These are phyloP conservation scores for Gyrodon lividus DNA, from an alignment of 768 basidiomycete genomes.

Conservation along the genomic window DNA sequence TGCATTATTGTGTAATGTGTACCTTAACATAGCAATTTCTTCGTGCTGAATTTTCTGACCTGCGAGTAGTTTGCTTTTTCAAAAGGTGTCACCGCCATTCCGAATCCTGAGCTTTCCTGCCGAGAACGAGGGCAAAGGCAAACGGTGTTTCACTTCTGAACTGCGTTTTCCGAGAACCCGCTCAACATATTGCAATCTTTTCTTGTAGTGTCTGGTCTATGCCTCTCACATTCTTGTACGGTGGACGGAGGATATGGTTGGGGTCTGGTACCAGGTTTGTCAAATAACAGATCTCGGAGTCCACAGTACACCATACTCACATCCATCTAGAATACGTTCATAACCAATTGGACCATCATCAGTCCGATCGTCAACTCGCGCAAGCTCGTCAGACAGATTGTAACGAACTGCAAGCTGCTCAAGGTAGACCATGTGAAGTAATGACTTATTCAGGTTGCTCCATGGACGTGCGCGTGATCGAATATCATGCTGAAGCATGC, in stretches of 20 bases:
- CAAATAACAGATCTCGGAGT: no score
- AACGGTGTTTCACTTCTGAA: neutral
- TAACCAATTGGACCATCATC: neutral
- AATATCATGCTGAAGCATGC: conserved; percentile 9
- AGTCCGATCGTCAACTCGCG: neutral
- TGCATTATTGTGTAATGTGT: conserved; percentile 1
- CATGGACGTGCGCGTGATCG: conserved; percentile 14
- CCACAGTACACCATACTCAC: neutral
- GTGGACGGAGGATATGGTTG: conserved; percentile 1
- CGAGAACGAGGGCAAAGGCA: conserved; percentile 17
- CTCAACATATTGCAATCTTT: no score
- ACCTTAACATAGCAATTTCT: conserved; percentile 12
- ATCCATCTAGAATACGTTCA: conserved; percentile 5
- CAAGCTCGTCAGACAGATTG: conserved; percentile 6
- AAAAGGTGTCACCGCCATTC: conserved; percentile 26
- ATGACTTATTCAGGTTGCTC: conserved; percentile 10
- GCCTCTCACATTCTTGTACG: neutral
- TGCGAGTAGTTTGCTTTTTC: neutral
- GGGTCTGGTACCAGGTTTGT: no score
- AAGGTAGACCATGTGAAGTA: conserved; percentile 3
- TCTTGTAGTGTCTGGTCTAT: no score
- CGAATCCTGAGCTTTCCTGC: conserved; percentile 28
- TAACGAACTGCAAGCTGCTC: conserved; percentile 7
- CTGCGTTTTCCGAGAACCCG: no score
- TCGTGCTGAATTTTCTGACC: conserved; percentile 1